These are phyloP conservation scores for Eurotiales sp. DNA, from an alignment of 2,329 filamentous ascomycete genomes.

Conservation along the genomic window DNA sequence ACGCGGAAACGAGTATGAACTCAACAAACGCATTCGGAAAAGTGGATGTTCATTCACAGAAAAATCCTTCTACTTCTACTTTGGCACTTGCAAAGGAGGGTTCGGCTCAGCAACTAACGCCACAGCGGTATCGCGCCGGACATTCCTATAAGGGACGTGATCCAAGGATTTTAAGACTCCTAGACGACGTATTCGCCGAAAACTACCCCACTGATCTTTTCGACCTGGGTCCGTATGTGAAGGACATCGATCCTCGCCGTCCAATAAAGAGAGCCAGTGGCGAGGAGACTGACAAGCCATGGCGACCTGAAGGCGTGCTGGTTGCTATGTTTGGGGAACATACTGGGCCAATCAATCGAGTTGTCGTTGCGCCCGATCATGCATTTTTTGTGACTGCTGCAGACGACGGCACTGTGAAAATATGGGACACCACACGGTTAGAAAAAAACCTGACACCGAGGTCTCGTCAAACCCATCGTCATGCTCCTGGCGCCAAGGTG, in stretches of 20 bases:
- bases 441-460: constrained; percentile 88
- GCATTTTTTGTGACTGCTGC: constrained; percentile 91
- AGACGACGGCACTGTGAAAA: constrained; percentile 82
- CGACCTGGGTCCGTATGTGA: constrained; percentile 74
- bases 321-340: constrained; percentile 90
- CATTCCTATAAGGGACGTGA: constrained; percentile 84
- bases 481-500: constrained; percentile 67
- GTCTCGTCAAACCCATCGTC: constrained; percentile 79
- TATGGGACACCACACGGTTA: constrained; percentile 88
- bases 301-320: constrained; percentile 79
- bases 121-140: constrained; percentile 55
- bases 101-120: constrained; percentile 21
- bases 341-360: constrained; percentile 72
- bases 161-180: constrained; percentile 57
- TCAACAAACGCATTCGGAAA: constrained; percentile 63
- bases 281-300: constrained; percentile 58
- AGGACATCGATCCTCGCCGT: constrained; percentile 56
- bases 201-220: constrained; percentile 58
- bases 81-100: constrained; percentile 35
- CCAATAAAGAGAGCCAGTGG: constrained; percentile 54
- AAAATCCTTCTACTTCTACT: constrained; percentile 32
- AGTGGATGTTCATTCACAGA: constrained; percentile 52
- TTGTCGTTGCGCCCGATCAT: constrained; percentile 83
- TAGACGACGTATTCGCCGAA: constrained; percentile 78
- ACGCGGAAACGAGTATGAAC: constrained; percentile 62